These are phyloP conservation scores for Trichosporon coremiiforme DNA, from an alignment of 1,284 basidiomycete species.

Conservation along the genomic window DNA sequence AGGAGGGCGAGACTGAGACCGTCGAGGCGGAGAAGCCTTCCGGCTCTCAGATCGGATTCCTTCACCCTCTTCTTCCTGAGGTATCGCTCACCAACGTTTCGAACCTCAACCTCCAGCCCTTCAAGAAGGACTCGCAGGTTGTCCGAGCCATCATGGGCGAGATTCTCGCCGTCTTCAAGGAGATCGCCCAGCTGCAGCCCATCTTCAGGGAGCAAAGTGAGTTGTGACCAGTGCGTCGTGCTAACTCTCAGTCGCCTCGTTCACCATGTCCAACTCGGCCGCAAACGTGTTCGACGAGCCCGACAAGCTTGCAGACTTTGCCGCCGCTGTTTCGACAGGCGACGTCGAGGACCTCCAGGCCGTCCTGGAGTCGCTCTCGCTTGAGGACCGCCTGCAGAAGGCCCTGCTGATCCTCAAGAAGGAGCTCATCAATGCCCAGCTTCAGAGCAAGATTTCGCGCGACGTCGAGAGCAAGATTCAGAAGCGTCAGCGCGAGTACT, in stretches of 20 bases:
- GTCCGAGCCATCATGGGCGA: conserved; percentile 95
- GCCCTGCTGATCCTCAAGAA: conserved; percentile 93
- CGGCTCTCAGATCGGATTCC: conserved; percentile 64
- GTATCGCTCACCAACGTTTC: conserved; percentile 90
- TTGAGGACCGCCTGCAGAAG: conserved; percentile 89
- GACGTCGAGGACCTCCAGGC: conserved; percentile 89
- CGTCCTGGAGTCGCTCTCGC: conserved; percentile 81
- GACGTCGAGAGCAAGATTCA: conserved; percentile 97
- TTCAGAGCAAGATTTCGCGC: conserved; percentile 90
- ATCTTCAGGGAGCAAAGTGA: conserved; percentile 92
- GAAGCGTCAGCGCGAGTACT: conserved; percentile 95
- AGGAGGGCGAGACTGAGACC: conserved; percentile 22
- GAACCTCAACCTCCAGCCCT: conserved; percentile 78
- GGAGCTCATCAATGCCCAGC: conserved; percentile 94
- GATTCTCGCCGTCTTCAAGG: conserved; percentile 97
- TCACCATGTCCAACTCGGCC: conserved; percentile 91
- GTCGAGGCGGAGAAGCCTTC: conserved; percentile 17
- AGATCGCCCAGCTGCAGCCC: conserved; percentile 95
- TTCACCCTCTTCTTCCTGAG: conserved; percentile 71
- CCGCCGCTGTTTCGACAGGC: conserved; percentile 91
- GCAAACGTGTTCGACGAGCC: conserved; percentile 98
- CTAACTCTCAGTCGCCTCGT: conserved; percentile 60
- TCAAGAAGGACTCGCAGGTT: conserved; percentile 90
- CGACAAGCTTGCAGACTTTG: conserved; percentile 96
- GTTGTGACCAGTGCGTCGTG: conserved; percentile 21